Evolutionary conservation across 306 rosid species (phyloP), one percentile per base, ranked within the genome.

Genomic region (Fragaria iinumae): DNA sequence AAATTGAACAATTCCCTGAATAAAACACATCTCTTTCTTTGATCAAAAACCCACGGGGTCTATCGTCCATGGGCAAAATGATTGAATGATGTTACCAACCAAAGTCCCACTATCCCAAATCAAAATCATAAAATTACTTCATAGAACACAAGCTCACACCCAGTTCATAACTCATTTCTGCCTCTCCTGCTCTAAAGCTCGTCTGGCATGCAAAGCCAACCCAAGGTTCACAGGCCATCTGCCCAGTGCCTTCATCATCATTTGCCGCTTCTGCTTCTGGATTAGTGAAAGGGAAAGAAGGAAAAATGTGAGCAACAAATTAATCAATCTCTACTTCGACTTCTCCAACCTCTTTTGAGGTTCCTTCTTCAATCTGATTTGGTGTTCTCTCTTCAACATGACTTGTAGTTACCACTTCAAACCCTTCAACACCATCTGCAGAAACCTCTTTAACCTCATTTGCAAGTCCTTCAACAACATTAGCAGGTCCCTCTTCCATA

Each of bases 301-400:
- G 29, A 29, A 72, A 27, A 16, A 5, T 25, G 23, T 3, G 21
- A 25, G 39, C 49, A 11, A 65, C 82, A 82, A 88, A 80, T 88
- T 96, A 6, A 80, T 88, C 96, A 8, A 93, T 87, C 81, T 91
- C 96, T 38, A 96, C 96, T 80, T 93, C 98, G 3, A 83, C 93
- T 80, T 93, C 98, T 84, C 89, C 98, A 17, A 80, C 93, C 48
- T 90, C 97, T 52, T 85, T 86, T 29, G 80, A 13, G 3, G 87
- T 21, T 57, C 66, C 4, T 11, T 60, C 38, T 25, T 59, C 38
- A 27, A 60, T 27, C 12, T 60, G 66, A 60, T 60, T 12, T 43
- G 43, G 43, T 59, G 29, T 10, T 55, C 12, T 12, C 66, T 25
- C 65, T 23, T 60, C 66, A 57, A 57, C 64, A 55, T 55, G 60